Evolutionary conservation across 441 rosid genomes (phyloP).

Genomic region (Populus hybrid): DNA sequence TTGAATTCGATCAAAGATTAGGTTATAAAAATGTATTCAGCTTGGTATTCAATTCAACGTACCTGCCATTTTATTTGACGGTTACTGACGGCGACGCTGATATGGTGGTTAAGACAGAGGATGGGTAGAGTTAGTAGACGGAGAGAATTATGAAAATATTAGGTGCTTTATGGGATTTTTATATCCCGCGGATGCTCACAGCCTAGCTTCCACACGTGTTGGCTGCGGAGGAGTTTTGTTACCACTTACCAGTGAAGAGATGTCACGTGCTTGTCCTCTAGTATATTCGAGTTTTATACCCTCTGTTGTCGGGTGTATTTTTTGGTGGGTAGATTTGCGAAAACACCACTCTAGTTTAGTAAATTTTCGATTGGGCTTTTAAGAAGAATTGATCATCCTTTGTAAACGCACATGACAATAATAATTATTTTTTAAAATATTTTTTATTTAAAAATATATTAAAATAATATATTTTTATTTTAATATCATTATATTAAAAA

Average conservation of each 20-base stretch:
- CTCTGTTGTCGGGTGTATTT: not conserved
- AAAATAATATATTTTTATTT: too few relatives aligned
- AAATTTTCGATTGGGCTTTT: not conserved
- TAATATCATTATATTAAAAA: too few relatives aligned
- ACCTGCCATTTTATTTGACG: conserved; percentile 14
- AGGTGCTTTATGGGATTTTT: not conserved
- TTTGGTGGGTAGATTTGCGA: not conserved
- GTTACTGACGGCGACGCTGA: not conserved
- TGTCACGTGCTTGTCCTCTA: not conserved
- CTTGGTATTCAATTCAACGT: not conserved
- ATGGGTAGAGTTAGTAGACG: not conserved
- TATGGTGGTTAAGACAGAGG: too few relatives aligned
- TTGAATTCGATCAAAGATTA: not conserved
- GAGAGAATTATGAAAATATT: not conserved
- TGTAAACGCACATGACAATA: not conserved
- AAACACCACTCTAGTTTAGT: not conserved
- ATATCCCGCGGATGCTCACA: not conserved
- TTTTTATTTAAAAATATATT: too few relatives aligned
- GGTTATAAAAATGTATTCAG: too few relatives aligned
- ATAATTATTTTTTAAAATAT: too few relatives aligned
- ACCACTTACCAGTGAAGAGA: not conserved
- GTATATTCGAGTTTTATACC: not conserved
- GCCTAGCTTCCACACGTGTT: not conserved
- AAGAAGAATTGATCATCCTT: not conserved
- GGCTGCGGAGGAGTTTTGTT: not conserved